Conservation (phyloP, 106 monocot genomes). For the Dendrobium officinale region DNA sequence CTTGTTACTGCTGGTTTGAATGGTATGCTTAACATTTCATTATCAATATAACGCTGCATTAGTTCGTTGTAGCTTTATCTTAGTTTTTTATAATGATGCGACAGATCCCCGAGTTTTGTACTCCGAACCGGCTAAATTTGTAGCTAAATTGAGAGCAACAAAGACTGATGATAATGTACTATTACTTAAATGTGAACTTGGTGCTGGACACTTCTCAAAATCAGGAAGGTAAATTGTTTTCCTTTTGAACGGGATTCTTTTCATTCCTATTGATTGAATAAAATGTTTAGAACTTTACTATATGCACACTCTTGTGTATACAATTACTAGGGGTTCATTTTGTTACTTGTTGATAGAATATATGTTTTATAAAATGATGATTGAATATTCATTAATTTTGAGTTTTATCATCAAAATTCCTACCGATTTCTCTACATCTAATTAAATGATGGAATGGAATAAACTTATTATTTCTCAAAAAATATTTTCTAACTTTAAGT, state of each 20-base stretch:
- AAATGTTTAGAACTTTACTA: neutral
- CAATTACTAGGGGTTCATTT: neutral
- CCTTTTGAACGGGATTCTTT: neutral
- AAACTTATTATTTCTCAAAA: neutral
- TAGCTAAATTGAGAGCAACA: constrained; percentile 74
- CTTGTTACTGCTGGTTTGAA: constrained; percentile 95
- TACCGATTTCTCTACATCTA: neutral
- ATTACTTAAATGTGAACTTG: constrained; percentile 86
- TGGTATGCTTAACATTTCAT: constrained; percentile 34
- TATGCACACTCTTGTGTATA: neutral
- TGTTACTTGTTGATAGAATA: neutral
- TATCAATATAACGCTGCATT: neutral
- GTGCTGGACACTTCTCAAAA: constrained; percentile 83
- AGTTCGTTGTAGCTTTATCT: neutral
- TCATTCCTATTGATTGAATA: neutral
- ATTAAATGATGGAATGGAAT: neutral
- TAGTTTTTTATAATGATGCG: neutral
- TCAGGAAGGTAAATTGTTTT: constrained; percentile 63
- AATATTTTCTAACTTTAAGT: neutral
- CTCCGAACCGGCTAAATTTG: constrained; percentile 93
- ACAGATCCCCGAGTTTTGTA: constrained; percentile 89
- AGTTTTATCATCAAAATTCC: neutral
- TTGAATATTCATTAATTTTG: neutral
- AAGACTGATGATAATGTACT: constrained; percentile 87
- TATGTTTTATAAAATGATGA: neutral